A percentile compares a stretch with the other conserved stretches of the same genome.
phyloP scores from a whole-genome alignment of 192 early-diverging fungal genomes.

The Backusella sp. region DNA sequence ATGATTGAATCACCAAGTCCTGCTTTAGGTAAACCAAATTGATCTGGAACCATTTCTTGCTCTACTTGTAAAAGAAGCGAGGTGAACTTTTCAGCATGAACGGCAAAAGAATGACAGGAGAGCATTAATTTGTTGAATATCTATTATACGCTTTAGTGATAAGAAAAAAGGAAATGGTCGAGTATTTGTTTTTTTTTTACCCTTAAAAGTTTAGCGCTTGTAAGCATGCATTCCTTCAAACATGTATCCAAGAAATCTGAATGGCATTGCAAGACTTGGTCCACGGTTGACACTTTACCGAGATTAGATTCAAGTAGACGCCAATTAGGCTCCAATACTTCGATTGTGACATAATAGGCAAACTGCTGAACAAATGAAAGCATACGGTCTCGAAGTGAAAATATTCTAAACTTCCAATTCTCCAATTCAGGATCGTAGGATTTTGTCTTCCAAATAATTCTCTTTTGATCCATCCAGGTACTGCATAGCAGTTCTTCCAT shows the following conservation, averaged over 20 bases:
- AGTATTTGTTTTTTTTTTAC: slow-evolving; percentile 45
- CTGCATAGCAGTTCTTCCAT: slow-evolving; percentile 78
- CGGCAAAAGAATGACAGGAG: slow-evolving; percentile 57
- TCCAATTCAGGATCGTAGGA: slow-evolving; percentile 48
- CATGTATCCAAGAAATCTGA: slow-evolving; percentile 83
- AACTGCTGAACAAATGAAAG: slow-evolving; percentile 91
- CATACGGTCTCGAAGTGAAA: slow-evolving; percentile 78
- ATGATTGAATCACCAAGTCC: slow-evolving; percentile 27
- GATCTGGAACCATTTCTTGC: slow-evolving; percentile 23
- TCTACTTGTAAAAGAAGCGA: slow-evolving; percentile 38
- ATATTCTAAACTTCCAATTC: slow-evolving; percentile 61
- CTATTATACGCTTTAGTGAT: slow-evolving; percentile 32
- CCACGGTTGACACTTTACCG: slow-evolving; percentile 73
- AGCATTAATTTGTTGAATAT: slow-evolving; percentile 63
- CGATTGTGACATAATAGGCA: slow-evolving; percentile 84
- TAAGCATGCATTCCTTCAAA: slow-evolving; percentile 89
- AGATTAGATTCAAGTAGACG: slow-evolving; percentile 63
- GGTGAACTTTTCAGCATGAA: slow-evolving; percentile 56
- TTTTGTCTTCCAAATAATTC: slow-evolving; percentile 41
- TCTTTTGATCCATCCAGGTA: slow-evolving; percentile 77
- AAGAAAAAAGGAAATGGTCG: background rate
- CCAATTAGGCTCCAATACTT: slow-evolving; percentile 95
- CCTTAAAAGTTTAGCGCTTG: slow-evolving; percentile 77
- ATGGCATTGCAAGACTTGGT: slow-evolving; percentile 81
- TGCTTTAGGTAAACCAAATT: slow-evolving; percentile 34